These are phyloP conservation scores for Colletotrichum musicola DNA, from an alignment of 2,329 filamentous ascomycete species.

Conservation along the genomic window DNA sequence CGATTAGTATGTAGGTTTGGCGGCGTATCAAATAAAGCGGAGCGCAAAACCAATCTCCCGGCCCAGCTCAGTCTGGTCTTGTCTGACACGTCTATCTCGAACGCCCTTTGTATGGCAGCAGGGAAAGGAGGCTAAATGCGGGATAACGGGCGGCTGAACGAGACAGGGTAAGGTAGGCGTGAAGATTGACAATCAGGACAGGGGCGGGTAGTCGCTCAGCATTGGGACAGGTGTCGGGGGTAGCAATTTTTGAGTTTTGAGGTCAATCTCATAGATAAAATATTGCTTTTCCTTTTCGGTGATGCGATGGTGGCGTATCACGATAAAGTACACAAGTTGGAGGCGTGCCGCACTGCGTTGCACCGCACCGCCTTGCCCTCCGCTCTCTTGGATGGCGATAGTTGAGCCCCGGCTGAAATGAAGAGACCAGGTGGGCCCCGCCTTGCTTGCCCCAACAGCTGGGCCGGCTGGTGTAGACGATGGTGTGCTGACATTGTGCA, in stretches of 20 bases:
- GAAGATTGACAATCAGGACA: conserved; percentile 21
- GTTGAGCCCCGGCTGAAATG: conserved; percentile 11
- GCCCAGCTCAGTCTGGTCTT: conserved; percentile 15
- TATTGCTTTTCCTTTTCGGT: not conserved
- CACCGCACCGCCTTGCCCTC: conserved; percentile 9
- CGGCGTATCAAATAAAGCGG: conserved; percentile 33
- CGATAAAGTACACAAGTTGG: conserved; percentile 23
- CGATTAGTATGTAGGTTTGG: conserved; percentile 26
- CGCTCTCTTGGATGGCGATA: conserved; percentile 12
- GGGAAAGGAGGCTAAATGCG: conserved; percentile 18
- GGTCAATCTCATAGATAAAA: conserved; percentile 19
- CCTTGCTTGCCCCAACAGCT: conserved; percentile 15
- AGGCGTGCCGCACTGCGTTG: conserved; percentile 18
- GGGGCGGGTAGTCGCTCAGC: conserved; percentile 12
- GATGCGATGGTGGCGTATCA: conserved; percentile 30
- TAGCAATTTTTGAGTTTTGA: conserved; percentile 11
- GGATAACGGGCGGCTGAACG: conserved; percentile 29
- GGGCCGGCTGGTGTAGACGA: not conserved
- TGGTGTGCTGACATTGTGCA: conserved; percentile 35
- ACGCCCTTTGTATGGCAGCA: conserved; percentile 5
- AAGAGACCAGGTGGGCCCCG: conserved; percentile 15
- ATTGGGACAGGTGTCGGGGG: not conserved
- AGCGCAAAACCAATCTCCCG: conserved; percentile 7
- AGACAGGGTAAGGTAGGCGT: conserved; percentile 11
- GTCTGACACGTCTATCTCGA: conserved; percentile 9